Evolutionary conservation across 2,329 filamentous ascomycete species (phyloP), one percentile per base, ranked within the genome.

Genomic region (Fusarium siculi): DNA sequence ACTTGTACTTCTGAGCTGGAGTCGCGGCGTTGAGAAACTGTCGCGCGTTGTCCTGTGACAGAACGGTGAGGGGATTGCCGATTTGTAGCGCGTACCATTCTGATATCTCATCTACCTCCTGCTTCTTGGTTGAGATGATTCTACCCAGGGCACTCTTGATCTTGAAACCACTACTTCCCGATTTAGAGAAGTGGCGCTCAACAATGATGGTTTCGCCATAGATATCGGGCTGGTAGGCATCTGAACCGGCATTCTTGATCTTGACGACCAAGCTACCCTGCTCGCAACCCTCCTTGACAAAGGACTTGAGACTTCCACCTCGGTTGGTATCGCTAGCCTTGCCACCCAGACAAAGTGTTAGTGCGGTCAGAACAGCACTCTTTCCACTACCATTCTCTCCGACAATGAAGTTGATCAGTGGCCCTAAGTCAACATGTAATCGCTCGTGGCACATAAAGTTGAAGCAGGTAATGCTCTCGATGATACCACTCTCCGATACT

Each of bases 351-450:
- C 96, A 98, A 39, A 99, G 87, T 0, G 95, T 97, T 73, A 99
- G 90, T 9, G 95, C 96, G 1, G 96, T 98, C 34, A 99, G 85
- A 19, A 98, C 93, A 6, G 96, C 96, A 81, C 96, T 99, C 85
- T 99, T 99, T 40, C 96, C 96, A 80, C 96, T 98, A 37, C 96
- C 96, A 80, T 99, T 99, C 81, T 97, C 95, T 21, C 96, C 96
- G 62, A 98, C 95, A 70, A 99, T 95, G 82, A 99, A 99, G 82
- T 99, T 99, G 81, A 99, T 97, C 42, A 98, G 85, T 1, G 96
- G 96, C 0, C 96, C 96, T n/a, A 99, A 87, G 63, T 93, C 89
- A 67, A 97, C 93, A 47, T 92, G 90, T 23, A 98, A 88, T 62
- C 92, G 91, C 49, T 91, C 87, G 80, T 99, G 96, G 78, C 96